A percentile compares a stretch with the other conserved stretches of the same genome.
Conservation (phyloP, 148 eudicot species). For the Salicornia ramosissima region DNA sequence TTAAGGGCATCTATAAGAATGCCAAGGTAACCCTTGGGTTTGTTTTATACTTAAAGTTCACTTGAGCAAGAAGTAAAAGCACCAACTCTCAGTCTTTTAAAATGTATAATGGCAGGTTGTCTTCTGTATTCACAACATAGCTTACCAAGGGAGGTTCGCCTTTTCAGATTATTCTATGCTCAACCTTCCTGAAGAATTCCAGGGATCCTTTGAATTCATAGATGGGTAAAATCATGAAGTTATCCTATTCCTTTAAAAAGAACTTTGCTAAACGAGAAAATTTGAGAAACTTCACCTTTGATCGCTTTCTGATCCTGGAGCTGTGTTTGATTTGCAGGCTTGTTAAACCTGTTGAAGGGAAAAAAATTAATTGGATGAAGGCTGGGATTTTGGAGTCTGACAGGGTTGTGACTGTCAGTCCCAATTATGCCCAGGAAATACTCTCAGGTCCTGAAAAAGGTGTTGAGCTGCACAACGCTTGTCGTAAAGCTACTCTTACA, state of each 20-base stretch:
- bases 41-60: background rate
- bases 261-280: background rate
- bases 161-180: slow-evolving; percentile 71
- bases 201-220: slow-evolving; percentile 73
- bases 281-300: background rate
- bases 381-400: slow-evolving; percentile 77
- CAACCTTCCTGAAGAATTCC: slow-evolving; percentile 63
- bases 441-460: slow-evolving; percentile 61
- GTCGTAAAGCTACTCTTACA: slow-evolving; percentile 43
- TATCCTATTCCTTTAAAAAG: background rate
- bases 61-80: background rate
- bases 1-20: slow-evolving; percentile 54
- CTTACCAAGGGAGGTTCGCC: slow-evolving; percentile 89
- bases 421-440: slow-evolving; percentile 77
- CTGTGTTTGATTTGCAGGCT: slow-evolving; percentile 38
- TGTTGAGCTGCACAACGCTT: slow-evolving; percentile 57
- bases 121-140: slow-evolving; percentile 95
- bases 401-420: slow-evolving; percentile 82
- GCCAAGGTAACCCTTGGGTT: slow-evolving; percentile 51
- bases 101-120: slow-evolving; percentile 52
- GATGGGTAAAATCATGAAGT: slow-evolving; percentile 58
- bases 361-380: slow-evolving; percentile 98
- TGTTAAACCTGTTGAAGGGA: slow-evolving; percentile 68
- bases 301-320: background rate
- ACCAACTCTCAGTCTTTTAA: background rate